Evolutionary conservation across 2,329 filamentous ascomycete genomes (phyloP).

Genomic region (Rutstroemia sp.): DNA sequence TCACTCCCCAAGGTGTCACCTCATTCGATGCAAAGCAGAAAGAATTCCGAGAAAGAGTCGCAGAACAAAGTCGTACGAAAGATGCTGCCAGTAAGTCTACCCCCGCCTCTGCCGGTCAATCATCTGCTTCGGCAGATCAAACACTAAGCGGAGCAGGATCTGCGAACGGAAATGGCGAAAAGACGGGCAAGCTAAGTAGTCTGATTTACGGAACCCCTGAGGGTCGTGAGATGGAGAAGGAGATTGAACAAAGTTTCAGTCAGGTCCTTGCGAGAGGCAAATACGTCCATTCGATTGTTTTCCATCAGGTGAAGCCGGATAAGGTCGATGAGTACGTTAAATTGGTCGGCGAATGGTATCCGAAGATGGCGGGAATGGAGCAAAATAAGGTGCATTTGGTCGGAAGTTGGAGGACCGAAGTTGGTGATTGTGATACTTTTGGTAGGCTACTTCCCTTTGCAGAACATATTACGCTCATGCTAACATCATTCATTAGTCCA

Average conservation of each 20-base stretch:
- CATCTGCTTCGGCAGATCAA: slow-evolving; percentile 36
- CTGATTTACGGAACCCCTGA: slow-evolving; percentile 97
- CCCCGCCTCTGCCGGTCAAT: slow-evolving; percentile 22
- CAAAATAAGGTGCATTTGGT: slow-evolving; percentile 95
- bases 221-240: slow-evolving; percentile 85
- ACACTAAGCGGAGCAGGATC: slow-evolving; percentile 53
- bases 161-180: slow-evolving; percentile 55
- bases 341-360: slow-evolving; percentile 87
- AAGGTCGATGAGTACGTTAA: slow-evolving; percentile 92
- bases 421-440: slow-evolving; percentile 95
- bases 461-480: neutral
- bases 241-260: slow-evolving; percentile 93
- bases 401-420: slow-evolving; percentile 96
- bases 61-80: slow-evolving; percentile 67
- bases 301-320: slow-evolving; percentile 92
- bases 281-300: slow-evolving; percentile 96
- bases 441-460: slow-evolving; percentile 45
- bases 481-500: slow-evolving; percentile 58
- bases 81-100: slow-evolving; percentile 68
- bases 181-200: slow-evolving; percentile 67
- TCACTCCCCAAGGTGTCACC: slow-evolving; percentile 64
- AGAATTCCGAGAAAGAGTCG: slow-evolving; percentile 76
- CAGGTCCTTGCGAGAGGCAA: slow-evolving; percentile 93
- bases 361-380: slow-evolving; percentile 72
- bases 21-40: slow-evolving; percentile 79